Conservation (phyloP, 2,329 filamentous ascomycete species). For the Blastomyces percursus region DNA sequence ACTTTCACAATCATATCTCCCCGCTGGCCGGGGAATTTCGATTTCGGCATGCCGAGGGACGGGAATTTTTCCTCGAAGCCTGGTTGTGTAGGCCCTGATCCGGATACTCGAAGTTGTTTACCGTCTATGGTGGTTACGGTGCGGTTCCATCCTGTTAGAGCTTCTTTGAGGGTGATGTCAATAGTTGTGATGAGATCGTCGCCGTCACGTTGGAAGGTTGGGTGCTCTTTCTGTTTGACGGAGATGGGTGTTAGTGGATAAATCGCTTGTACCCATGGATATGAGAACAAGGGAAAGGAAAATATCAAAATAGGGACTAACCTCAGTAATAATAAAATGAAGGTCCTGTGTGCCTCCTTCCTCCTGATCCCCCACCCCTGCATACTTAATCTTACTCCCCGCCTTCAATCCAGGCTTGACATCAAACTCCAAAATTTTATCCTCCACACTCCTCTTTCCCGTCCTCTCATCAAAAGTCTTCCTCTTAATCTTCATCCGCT, state of each 20-base stretch:
- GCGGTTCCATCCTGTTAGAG: slow-evolving; percentile 82
- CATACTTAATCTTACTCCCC: slow-evolving; percentile 97
- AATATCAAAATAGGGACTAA: slow-evolving; percentile 37
- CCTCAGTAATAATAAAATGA: slow-evolving; percentile 90
- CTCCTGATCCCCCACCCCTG: slow-evolving; percentile 93
- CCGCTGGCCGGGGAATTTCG: slow-evolving; percentile 72
- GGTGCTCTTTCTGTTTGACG: slow-evolving; percentile 63
- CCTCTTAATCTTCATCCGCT: slow-evolving; percentile 97
- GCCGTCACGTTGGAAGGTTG: slow-evolving; percentile 72
- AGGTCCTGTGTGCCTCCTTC: slow-evolving; percentile 93
- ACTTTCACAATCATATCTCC: slow-evolving; percentile 85
- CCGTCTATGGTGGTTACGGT: slow-evolving; percentile 92
- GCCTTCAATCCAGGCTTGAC: slow-evolving; percentile 95
- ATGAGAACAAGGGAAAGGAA: not conserved
- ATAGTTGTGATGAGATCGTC: slow-evolving; percentile 74
- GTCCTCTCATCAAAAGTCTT: slow-evolving; percentile 77
- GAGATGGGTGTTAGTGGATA: slow-evolving; percentile 31
- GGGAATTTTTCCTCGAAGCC: slow-evolving; percentile 74
- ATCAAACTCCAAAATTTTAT: slow-evolving; percentile 84
- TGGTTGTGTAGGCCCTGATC: slow-evolving; percentile 73
- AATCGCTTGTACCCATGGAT: not conserved
- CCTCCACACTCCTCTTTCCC: slow-evolving; percentile 74
- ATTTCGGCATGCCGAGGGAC: slow-evolving; percentile 82
- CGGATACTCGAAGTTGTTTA: slow-evolving; percentile 68
- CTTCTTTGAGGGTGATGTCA: slow-evolving; percentile 81